Percentiles rank a stretch among this genome's conserved stretches.
Evolutionary conservation across 108 stramenopile species (phyloP).

Genomic region (Discostella stelligeroides): DNA sequence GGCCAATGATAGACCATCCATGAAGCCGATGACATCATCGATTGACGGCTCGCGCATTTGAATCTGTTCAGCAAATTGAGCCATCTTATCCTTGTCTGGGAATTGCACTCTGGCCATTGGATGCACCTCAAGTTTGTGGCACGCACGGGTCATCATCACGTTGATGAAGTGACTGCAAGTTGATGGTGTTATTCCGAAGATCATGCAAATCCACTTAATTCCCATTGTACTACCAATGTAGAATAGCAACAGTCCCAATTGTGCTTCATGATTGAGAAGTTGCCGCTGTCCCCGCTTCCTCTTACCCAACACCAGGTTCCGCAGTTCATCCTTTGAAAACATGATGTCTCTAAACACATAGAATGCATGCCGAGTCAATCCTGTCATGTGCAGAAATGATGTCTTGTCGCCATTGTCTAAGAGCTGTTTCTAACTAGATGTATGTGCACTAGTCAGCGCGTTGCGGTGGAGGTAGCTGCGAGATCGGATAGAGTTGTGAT

Average conservation of each 20-base stretch:
- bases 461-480: too few species aligned
- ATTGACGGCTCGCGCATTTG: background rate
- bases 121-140: background rate
- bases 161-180: background rate
- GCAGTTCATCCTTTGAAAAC: background rate
- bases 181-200: background rate
- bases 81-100: background rate
- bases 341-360: background rate
- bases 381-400: conserved; percentile 5
- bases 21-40: background rate
- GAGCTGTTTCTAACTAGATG: background rate
- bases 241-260: background rate
- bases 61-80: background rate
- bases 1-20: background rate
- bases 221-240: background rate
- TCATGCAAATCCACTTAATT: background rate
- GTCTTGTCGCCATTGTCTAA: background rate
- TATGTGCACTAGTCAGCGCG: too few species aligned
- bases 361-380: background rate
- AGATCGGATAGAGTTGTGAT: too few species aligned
- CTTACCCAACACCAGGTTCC: background rate
- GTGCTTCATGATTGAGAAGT: background rate
- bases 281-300: background rate
- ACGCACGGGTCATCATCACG: background rate
- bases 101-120: background rate